Evolutionary conservation across 495 filamentous ascomycete genomes (phyloP).

Genomic region (Penicillium bovifimosum): DNA sequence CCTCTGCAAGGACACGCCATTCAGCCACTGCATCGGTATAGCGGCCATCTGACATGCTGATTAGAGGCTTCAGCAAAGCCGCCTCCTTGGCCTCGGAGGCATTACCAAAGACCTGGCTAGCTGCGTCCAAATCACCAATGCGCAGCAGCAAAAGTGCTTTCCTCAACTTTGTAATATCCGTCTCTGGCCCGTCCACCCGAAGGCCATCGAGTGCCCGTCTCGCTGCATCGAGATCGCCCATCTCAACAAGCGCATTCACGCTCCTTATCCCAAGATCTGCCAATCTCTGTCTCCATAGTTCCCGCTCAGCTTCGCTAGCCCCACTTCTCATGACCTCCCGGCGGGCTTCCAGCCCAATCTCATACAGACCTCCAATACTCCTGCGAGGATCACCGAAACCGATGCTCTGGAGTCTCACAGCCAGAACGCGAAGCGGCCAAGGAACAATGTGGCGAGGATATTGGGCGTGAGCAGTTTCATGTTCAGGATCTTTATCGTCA

Average conservation of each 20-base stretch:
- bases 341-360: slow-evolving; percentile 73
- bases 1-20: slow-evolving; percentile 55
- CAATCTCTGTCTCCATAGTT: slow-evolving; percentile 64
- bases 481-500: slow-evolving; percentile 35
- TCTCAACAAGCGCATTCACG: slow-evolving; percentile 78
- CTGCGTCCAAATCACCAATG: slow-evolving; percentile 69
- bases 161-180: slow-evolving; percentile 33
- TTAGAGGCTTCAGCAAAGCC: slow-evolving; percentile 53
- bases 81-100: slow-evolving; percentile 20
- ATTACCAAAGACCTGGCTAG: slow-evolving; percentile 41
- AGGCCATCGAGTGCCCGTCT: slow-evolving; percentile 55
- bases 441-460: slow-evolving; percentile 59
- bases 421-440: slow-evolving; percentile 80
- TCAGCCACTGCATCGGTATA: slow-evolving; percentile 56
- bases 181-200: slow-evolving; percentile 31
- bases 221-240: slow-evolving; percentile 80
- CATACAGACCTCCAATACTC: slow-evolving; percentile 83
- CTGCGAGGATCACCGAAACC: slow-evolving; percentile 78
- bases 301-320: slow-evolving; percentile 28
- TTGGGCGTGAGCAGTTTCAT: slow-evolving; percentile 27
- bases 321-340: slow-evolving; percentile 40
- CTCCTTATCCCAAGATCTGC: slow-evolving; percentile 71
- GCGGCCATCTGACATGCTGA: slow-evolving; percentile 72
- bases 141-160: slow-evolving; percentile 65
- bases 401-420: slow-evolving; percentile 75